phyloP scores from a whole-genome alignment of 306 rosid species.

The Acacia confusa region DNA sequence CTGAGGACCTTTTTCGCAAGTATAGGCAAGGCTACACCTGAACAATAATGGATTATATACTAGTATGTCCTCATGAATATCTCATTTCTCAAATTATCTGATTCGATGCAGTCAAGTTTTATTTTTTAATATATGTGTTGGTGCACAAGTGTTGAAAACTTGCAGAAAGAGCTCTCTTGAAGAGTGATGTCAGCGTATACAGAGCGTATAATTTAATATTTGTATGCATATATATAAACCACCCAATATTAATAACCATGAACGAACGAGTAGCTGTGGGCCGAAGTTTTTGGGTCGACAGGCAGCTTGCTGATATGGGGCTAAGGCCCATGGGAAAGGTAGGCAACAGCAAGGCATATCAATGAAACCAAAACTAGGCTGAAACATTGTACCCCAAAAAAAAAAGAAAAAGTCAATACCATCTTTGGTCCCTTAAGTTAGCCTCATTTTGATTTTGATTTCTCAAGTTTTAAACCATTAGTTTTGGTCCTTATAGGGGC shows the following conservation, averaged over 20 bases:
- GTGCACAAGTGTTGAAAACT: background rate
- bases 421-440: too few relatives aligned
- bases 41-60: too few relatives aligned
- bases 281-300: background rate
- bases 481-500: too few relatives aligned
- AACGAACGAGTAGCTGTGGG: background rate
- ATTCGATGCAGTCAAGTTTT: background rate
- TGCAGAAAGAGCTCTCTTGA: background rate
- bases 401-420: too few relatives aligned
- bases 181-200: background rate
- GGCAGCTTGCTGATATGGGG: background rate
- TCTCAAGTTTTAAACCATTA: too few relatives aligned
- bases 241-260: background rate
- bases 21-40: constrained; percentile 74
- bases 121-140: background rate
- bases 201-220: background rate
- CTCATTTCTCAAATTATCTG: background rate
- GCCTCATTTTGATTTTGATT: too few relatives aligned
- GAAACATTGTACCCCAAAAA: too few relatives aligned
- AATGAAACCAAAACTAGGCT: too few relatives aligned
- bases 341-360: background rate
- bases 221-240: too few relatives aligned
- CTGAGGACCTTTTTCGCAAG: constrained; percentile 69
- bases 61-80: background rate
- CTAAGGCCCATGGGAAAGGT: background rate